phyloP scores from a whole-genome alignment of 805 yeast genomes.

The Candida silvatica region DNA sequence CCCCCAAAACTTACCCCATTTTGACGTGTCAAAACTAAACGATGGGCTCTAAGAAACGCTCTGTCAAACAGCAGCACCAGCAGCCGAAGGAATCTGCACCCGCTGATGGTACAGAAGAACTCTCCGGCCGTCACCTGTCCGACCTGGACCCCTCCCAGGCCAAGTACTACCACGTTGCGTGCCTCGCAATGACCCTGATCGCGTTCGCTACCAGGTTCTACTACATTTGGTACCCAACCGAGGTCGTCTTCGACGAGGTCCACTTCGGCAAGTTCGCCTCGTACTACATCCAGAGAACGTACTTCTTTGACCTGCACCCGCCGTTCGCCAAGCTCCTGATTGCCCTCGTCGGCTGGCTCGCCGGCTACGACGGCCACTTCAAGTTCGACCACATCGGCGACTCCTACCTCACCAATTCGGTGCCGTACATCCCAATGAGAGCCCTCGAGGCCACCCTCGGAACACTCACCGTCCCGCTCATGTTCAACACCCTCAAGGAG shows the following conservation, averaged over 20 bases:
- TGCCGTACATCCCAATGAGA: conserved; percentile 82
- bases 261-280: conserved; percentile 84
- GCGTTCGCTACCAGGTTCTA: conserved; percentile 52
- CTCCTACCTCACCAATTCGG: conserved; percentile 65
- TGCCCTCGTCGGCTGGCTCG: conserved; percentile 82
- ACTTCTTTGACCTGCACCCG: conserved; percentile 95
- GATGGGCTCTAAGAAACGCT: too few relatives aligned
- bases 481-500: conserved; percentile 81
- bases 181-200: conserved; percentile 29
- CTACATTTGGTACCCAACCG: conserved; percentile 53
- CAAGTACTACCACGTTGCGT: conserved; percentile 25
- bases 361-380: conserved; percentile 88
- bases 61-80: too few relatives aligned
- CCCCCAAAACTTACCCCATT: too few relatives aligned
- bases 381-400: conserved; percentile 89
- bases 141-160: conserved; percentile 16
- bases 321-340: conserved; percentile 93
- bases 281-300: conserved; percentile 80
- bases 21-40: too few relatives aligned
- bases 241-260: conserved; percentile 82
- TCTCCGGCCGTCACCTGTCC: too few relatives aligned
- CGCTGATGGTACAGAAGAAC: too few relatives aligned
- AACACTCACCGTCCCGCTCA: conserved; percentile 69
- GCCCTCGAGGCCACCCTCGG: conserved; percentile 76
- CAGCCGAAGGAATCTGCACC: too few relatives aligned